These are phyloP conservation scores for Trichocladium uniseriatum DNA, from an alignment of 495 filamentous ascomycete species.

Conservation along the genomic window DNA sequence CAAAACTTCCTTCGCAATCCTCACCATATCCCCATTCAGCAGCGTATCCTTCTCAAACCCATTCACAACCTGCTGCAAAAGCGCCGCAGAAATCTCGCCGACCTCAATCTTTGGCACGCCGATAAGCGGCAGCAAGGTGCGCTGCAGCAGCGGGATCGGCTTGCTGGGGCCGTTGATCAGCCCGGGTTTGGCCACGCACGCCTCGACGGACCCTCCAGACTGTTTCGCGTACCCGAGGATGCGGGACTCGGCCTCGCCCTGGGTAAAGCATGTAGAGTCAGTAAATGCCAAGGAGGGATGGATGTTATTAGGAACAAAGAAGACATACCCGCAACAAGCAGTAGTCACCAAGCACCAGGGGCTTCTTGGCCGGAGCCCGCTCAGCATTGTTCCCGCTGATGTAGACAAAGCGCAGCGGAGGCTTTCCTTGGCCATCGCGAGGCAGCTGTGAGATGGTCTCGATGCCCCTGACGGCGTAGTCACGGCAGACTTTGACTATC, in stretches of 20 bases:
- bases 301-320: background rate
- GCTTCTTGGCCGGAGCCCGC: constrained; percentile 32
- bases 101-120: constrained; percentile 30
- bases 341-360: constrained; percentile 31
- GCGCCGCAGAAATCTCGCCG: constrained; percentile 33
- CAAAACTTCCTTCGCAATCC: constrained; percentile 25
- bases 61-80: constrained; percentile 36
- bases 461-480: constrained; percentile 35
- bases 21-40: constrained; percentile 36
- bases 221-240: constrained; percentile 32
- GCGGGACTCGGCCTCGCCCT: constrained; percentile 39
- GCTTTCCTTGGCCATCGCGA: constrained; percentile 2
- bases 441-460: constrained; percentile 26
- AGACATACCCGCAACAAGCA: constrained; percentile 31
- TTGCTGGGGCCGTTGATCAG: constrained; percentile 20
- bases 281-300: background rate
- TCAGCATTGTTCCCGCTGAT: constrained; percentile 33
- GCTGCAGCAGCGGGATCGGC: background rate
- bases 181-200: constrained; percentile 36
- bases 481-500: constrained; percentile 33
- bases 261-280: background rate
- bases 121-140: constrained; percentile 5
- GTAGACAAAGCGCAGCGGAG: constrained; percentile 40
- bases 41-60: constrained; percentile 42
- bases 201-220: constrained; percentile 24